Evolutionary conservation across 306 rosid genomes (phyloP).

Genomic region (Purshia tridentata): DNA sequence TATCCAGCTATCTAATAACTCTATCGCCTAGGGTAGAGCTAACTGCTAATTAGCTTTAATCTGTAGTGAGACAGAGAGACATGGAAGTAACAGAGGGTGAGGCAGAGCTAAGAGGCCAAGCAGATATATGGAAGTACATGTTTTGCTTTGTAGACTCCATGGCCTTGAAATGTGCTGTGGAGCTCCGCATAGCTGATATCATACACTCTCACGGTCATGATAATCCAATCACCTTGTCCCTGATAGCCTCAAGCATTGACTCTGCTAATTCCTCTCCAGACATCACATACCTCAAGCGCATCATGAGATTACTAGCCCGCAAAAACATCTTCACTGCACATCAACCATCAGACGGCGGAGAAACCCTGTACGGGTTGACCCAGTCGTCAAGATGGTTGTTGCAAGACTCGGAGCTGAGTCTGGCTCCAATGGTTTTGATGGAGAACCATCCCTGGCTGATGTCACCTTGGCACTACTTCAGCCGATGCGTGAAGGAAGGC

Average conservation of each 20-base stretch:
- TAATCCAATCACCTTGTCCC: constrained; percentile 29
- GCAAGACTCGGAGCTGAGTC: constrained; percentile 14
- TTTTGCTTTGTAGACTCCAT: constrained; percentile 38
- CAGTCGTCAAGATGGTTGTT: constrained; percentile 34
- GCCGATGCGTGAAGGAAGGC: constrained; percentile 28
- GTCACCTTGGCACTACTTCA: constrained; percentile 33
- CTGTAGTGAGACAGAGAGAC: too few relatives aligned
- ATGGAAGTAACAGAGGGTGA: constrained; percentile 25
- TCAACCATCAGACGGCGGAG: constrained; percentile 15
- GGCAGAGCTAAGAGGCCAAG: constrained; percentile 36
- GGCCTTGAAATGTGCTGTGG: constrained; percentile 44
- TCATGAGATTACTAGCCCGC: constrained; percentile 38
- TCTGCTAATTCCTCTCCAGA: constrained; percentile 23
- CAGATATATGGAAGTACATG: constrained; percentile 43
- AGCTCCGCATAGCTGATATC: constrained; percentile 44
- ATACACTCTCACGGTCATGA: constrained; percentile 31
- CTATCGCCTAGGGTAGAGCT: too few relatives aligned
- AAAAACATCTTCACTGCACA: constrained; percentile 30
- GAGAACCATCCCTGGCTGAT: constrained; percentile 17
- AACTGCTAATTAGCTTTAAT: too few relatives aligned
- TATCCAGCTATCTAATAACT: too few relatives aligned
- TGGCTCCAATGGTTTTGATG: constrained; percentile 28
- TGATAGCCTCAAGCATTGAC: constrained; percentile 29
- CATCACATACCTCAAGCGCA: constrained; percentile 33
- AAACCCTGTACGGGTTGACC: constrained; percentile 25